Conservation (phyloP, 306 rosid species). For the Glycine soja region DNA sequence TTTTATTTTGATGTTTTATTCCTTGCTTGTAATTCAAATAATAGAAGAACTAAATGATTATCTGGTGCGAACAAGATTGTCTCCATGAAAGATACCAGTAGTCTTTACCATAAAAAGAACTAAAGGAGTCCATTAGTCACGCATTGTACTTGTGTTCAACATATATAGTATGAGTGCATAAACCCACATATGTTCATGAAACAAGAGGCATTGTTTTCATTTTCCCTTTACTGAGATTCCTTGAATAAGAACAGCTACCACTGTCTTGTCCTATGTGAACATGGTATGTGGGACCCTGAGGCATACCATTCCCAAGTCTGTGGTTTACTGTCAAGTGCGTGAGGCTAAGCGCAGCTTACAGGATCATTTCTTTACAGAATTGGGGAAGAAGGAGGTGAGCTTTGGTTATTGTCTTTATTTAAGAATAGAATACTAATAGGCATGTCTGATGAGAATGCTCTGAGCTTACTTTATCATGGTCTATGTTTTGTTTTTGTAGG, state of each 20-base stretch:
- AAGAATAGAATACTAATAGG: slow-evolving; percentile 54
- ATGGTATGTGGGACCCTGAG: slow-evolving; percentile 86
- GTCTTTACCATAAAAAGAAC: background rate
- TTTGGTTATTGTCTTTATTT: slow-evolving; percentile 60
- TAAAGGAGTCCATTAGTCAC: background rate
- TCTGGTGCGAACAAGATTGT: no score
- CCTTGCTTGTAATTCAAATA: background rate
- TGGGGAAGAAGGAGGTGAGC: slow-evolving; percentile 85
- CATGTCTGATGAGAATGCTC: slow-evolving; percentile 6
- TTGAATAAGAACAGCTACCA: slow-evolving; percentile 73
- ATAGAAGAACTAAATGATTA: no score
- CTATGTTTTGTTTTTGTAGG: slow-evolving; percentile 52
- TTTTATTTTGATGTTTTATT: background rate
- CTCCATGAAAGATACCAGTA: no score
- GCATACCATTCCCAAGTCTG: slow-evolving; percentile 91
- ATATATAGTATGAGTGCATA: background rate
- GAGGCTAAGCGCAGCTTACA: slow-evolving; percentile 93
- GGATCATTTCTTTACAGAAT: slow-evolving; percentile 85
- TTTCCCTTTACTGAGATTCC: slow-evolving; percentile 34
- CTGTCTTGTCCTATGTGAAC: slow-evolving; percentile 87
- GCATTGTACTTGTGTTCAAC: background rate
- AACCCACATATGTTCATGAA: slow-evolving; percentile 11
- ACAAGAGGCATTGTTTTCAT: slow-evolving; percentile 20
- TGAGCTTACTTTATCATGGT: slow-evolving; percentile 17
- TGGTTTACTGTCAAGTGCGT: slow-evolving; percentile 95